Base-by-base conservation (phyloP, 805 yeast species). In the Starmerella sirachaensis region DNA sequence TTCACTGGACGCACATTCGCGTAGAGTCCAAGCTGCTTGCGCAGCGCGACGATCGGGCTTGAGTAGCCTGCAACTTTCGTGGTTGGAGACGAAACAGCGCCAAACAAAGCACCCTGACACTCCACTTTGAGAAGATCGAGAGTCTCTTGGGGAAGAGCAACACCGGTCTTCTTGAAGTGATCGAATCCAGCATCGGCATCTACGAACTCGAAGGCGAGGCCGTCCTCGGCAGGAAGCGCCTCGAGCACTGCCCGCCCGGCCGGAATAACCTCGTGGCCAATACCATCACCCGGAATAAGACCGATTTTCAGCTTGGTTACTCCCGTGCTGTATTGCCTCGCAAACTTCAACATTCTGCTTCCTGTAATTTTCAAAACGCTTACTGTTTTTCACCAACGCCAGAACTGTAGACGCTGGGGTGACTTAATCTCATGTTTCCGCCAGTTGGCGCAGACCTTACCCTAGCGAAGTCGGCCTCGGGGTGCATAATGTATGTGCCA, bases 1-100 rank as follows among this genome's bases (percentile, higher is more conserved):
- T 91, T 91, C 51, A 91, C 97, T 4, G 98, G 98, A 61, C 98
- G 80, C 35, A 91, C 95, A 53, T 91, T 91, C 52, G 98, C 98
- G 60, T 81, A 91, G 37, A 91, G 68, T 7, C 94, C 96, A 62
- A 91, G 57, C 62, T 81, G 82, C 73, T 88, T 91, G 68, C 98
- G 79, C 56, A 91, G 70, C n/a, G 97, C 97, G 38, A 91, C 98
- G 60, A 91, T 88, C 51, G 98, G 98, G 21, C 97, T 88, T 14
- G 96, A 86, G 67, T 91, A 91, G 37, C 98, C 98, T 32, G 72
- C 91, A 31, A 91, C 97, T 64, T 85, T 85, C 52, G 78, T 75
- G 31, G 94, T 70, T 49, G 98, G 98, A 14, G 96, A 85, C 33
- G 62, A 83, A 38, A 91, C 98, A 40, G 98, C 94, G 52, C 98